Evolutionary conservation across 2,329 filamentous ascomycete genomes (phyloP).

Genomic region (Diaporthe vexans): DNA sequence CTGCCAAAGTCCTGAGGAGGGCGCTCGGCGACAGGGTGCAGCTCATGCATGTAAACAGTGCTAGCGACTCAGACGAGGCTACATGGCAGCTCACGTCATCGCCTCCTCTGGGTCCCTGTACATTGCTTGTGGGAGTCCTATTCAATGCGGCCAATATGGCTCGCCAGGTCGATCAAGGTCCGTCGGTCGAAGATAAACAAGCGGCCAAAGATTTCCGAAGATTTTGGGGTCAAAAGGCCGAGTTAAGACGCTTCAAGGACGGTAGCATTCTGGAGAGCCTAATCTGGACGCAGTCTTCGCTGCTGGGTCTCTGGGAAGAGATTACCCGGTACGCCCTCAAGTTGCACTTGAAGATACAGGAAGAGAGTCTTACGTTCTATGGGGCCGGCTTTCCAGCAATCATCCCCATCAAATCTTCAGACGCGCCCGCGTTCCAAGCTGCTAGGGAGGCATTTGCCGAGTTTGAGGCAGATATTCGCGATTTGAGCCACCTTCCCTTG

Average conservation of each 20-base stretch:
- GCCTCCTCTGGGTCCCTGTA: constrained; percentile 46
- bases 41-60: constrained; percentile 69
- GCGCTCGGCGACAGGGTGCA: constrained; percentile 83
- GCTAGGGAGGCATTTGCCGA: constrained; percentile 78
- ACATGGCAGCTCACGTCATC: constrained; percentile 65
- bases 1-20: constrained; percentile 75
- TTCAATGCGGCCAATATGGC: constrained; percentile 80
- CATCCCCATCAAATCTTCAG: constrained; percentile 61
- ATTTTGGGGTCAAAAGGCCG: constrained; percentile 96
- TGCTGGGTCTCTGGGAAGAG: constrained; percentile 80
- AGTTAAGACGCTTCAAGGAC: constrained; percentile 94
- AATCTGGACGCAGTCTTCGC: constrained; percentile 80
- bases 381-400: constrained; percentile 66
- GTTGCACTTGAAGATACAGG: constrained; percentile 75
- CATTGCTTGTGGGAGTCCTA: constrained; percentile 75
- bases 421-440: constrained; percentile 74
- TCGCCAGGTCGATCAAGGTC: constrained; percentile 89
- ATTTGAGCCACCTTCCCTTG: constrained; percentile 85
- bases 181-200: constrained; percentile 86
- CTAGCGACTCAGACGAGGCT: background rate
- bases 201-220: constrained; percentile 85
- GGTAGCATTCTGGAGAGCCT: constrained; percentile 94
- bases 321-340: constrained; percentile 81
- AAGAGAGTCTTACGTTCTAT: constrained; percentile 66
- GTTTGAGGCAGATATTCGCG: constrained; percentile 83